Conservation (phyloP, 805 yeast genomes). For the Debaryomyces tyrocola region DNA sequence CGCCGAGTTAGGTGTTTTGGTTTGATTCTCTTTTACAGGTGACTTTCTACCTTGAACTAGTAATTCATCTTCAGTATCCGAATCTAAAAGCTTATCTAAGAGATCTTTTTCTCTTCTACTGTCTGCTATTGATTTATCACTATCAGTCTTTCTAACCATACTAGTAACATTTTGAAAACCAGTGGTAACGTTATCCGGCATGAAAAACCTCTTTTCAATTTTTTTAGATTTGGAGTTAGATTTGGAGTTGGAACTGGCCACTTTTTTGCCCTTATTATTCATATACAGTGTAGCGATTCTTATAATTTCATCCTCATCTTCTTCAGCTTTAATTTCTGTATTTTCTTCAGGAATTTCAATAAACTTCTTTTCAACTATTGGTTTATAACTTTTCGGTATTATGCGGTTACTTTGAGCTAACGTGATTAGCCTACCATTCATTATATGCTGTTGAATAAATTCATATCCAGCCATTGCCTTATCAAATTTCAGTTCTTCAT, state of each 20-base stretch:
- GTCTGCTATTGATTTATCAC: not conserved
- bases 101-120: not conserved
- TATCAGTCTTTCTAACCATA: constrained; percentile 31
- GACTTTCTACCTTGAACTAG: not conserved
- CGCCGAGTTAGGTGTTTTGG: too few relatives aligned
- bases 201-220: constrained; percentile 50
- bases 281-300: constrained; percentile 66
- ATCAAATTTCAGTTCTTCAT: constrained; percentile 77
- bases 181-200: constrained; percentile 71
- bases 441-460: constrained; percentile 70
- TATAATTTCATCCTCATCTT: constrained; percentile 65
- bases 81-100: constrained; percentile 13
- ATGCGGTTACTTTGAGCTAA: constrained; percentile 61
- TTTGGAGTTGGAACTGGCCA: constrained; percentile 11
- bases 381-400: constrained; percentile 57
- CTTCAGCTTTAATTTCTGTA: constrained; percentile 52
- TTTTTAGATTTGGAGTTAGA: constrained; percentile 14
- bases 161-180: constrained; percentile 59
- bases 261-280: constrained; percentile 18
- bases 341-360: constrained; percentile 76
- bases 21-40: too few relatives aligned
- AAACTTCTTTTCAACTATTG: constrained; percentile 53
- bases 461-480: constrained; percentile 83
- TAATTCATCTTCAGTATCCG: constrained; percentile 15
- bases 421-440: constrained; percentile 43